Evolutionary conservation across 2,329 filamentous ascomycete species (phyloP), one percentile per base, ranked within the genome.

Genomic region (Coccinonectria pachysandricola): DNA sequence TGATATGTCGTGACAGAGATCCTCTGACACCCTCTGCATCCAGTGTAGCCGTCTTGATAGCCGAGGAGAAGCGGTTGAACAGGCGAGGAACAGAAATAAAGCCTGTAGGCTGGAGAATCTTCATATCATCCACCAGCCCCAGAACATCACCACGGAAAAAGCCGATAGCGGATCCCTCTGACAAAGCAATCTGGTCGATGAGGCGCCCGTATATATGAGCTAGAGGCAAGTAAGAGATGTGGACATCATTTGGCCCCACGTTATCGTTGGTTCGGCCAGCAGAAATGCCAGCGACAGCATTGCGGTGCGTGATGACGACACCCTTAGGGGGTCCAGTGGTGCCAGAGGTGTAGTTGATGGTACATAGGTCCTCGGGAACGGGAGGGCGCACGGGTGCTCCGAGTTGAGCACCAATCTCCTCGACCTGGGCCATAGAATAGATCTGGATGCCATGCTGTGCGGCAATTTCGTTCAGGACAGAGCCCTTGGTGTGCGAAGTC

Each of bases 181-280:
- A 73, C 10, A 95, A 63, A 9, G 74, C 71, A 4, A 66, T 64
- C 52, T 92, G 81, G 52, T 98, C 91, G 20, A 77, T 65, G 40
- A 95, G 66, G 29, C 91, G 79, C 39, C 87, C 82, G 54, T 84
- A 95, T 45, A 98, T 96, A 52, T 98, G 91, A 7, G 91, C 91
- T 19, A 95, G 62, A 1, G 91, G 91, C 26, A 98, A 70, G 57
- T 96, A 98, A 1, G 88, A 96, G 31, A 84, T 71, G 40, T 79
- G 65, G 3, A 77, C 60, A 40, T 91, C 81, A 35, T 55, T 56
- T 25, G 60, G 45, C 3, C 43, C 40, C 30, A 72, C 64, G 8
- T 63, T 60, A 8, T 60, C 61, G 31, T 72, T 63, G 19, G 71
- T 56, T 32, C 82, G 65, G 25, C 69, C 71, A 11, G 68, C 60